Conservation (phyloP, 257 asterid genomes). For the Primulina tabacum region DNA sequence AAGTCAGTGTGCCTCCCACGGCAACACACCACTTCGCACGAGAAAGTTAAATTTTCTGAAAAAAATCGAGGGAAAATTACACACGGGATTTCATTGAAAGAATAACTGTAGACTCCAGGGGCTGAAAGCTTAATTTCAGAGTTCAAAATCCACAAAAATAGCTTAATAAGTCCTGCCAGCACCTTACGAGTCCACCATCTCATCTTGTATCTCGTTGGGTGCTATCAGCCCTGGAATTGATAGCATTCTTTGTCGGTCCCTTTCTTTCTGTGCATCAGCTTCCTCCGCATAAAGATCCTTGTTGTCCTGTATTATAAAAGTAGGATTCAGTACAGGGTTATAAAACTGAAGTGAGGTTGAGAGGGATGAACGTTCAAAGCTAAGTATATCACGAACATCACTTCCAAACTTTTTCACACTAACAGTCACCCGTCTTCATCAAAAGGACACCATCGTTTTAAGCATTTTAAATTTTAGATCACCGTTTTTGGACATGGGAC, state of each 20-base stretch:
- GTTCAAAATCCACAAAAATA: conserved; percentile 31
- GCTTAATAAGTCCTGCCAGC: conserved; percentile 16
- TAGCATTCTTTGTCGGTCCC: conserved; percentile 79
- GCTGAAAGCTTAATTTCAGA: conserved; percentile 29
- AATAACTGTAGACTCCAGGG: conserved; percentile 21
- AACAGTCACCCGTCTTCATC: not conserved
- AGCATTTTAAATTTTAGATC: not conserved
- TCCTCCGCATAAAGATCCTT: conserved; percentile 95
- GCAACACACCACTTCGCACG: conserved; percentile 34
- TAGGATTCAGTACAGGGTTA: conserved; percentile 12
- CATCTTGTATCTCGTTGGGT: conserved; percentile 89
- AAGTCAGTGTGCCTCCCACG: conserved; percentile 28
- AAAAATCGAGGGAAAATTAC: conserved; percentile 28
- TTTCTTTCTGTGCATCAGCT: conserved; percentile 83
- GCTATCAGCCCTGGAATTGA: conserved; percentile 89
- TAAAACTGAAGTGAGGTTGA: not conserved
- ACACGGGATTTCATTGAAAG: conserved; percentile 23
- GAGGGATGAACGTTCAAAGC: not conserved
- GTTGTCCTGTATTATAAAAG: conserved; percentile 61
- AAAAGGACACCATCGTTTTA: not conserved
- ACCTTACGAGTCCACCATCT: conserved; percentile 74
- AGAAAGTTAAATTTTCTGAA: conserved; percentile 16
- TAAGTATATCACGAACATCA: not conserved
- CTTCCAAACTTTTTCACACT: not conserved
- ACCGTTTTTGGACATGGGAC: not conserved